Percentiles rank a stretch among this genome's conserved stretches.
Conservation (phyloP, 441 rosid species). For the Raphanus hybrid region DNA sequence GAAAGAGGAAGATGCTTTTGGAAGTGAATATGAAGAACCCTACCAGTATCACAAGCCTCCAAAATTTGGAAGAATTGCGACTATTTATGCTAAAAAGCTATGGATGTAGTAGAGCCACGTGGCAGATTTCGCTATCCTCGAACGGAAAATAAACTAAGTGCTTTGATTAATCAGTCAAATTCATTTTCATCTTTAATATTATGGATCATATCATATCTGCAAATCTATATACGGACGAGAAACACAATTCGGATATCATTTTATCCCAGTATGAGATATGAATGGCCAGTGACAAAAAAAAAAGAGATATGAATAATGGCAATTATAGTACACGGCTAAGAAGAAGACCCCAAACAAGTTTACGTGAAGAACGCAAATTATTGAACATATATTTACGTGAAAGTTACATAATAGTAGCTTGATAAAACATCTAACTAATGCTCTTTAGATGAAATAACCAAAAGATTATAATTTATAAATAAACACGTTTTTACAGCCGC, state of each 20-base stretch:
- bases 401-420: constrained; percentile 30
- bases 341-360: constrained; percentile 34
- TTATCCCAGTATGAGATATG: constrained; percentile 6
- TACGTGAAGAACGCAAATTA: constrained; percentile 15
- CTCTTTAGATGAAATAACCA: neutral
- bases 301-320: constrained; percentile 19
- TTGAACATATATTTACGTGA: constrained; percentile 19
- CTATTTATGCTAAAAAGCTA: constrained; percentile 54
- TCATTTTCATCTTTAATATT: constrained; percentile 35
- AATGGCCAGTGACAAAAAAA: neutral
- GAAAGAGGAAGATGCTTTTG: constrained; percentile 66
- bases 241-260: constrained; percentile 15
- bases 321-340: constrained; percentile 29
- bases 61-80: constrained; percentile 33
- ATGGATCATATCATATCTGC: constrained; percentile 30
- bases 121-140: constrained; percentile 45
- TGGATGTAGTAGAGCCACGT: constrained; percentile 63
- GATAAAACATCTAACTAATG: constrained; percentile 21
- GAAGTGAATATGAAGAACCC: constrained; percentile 69
- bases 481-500: constrained; percentile 15
- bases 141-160: constrained; percentile 26
- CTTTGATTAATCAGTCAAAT: constrained; percentile 38
- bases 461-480: neutral
- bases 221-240: constrained; percentile 21
- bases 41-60: constrained; percentile 53